A percentile compares a stretch with the other conserved stretches of the same genome.
Conservation (phyloP, 805 yeast species). For the Candida rishiriensis region DNA sequence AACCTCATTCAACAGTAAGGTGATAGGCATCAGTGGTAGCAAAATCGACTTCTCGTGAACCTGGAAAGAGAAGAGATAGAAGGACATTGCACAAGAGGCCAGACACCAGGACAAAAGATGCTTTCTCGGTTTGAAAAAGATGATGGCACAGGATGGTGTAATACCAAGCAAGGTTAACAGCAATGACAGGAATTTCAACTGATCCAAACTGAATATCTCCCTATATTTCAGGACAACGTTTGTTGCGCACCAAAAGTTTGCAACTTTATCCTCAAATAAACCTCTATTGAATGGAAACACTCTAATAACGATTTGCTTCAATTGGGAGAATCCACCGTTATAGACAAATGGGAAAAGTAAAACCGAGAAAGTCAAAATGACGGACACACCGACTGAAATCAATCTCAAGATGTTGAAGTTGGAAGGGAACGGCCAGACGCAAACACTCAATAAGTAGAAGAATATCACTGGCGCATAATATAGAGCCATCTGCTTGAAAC, state of each 20-base stretch:
- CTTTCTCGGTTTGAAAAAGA: constrained; percentile 48
- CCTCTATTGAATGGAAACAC: constrained; percentile 94
- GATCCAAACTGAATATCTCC: constrained; percentile 43
- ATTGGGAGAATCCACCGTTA: constrained; percentile 41
- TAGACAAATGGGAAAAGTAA: constrained; percentile 59
- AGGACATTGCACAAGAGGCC: constrained; percentile 80
- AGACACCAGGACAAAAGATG: constrained; percentile 64
- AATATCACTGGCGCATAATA: constrained; percentile 90
- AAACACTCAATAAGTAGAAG: constrained; percentile 63
- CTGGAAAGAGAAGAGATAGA: constrained; percentile 87
- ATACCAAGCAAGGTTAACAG: constrained; percentile 48
- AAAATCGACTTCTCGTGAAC: constrained; percentile 93
- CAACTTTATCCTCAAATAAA: constrained; percentile 94
- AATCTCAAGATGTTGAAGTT: constrained; percentile 53
- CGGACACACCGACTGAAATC: constrained; percentile 58
- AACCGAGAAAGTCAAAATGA: constrained; percentile 46
- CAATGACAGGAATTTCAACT: constrained; percentile 58
- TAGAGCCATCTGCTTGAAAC: constrained; percentile 93
- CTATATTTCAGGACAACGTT: constrained; percentile 74
- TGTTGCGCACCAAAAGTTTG: constrained; percentile 96
- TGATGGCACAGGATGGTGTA: constrained; percentile 50
- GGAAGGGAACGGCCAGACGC: constrained; percentile 28
- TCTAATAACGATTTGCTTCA: constrained; percentile 55
- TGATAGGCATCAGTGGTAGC: constrained; percentile 81
- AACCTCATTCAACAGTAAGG: constrained; percentile 55